phyloP scores from a whole-genome alignment of 2,329 filamentous ascomycete species.

The Ophiostoma novo-ulmi region DNA sequence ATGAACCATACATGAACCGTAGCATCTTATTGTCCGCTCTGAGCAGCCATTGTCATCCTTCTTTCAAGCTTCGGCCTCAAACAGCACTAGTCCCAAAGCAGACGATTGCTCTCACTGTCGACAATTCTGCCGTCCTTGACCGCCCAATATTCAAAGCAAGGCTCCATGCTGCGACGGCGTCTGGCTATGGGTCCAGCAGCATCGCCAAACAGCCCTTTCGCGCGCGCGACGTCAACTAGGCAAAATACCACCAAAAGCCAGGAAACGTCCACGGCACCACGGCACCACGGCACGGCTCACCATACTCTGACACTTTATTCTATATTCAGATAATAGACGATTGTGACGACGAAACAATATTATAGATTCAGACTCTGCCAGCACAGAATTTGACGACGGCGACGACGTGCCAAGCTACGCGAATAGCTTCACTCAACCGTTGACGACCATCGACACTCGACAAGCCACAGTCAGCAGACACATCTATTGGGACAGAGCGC shows the following conservation, averaged over 20 bases:
- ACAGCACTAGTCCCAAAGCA: background rate
- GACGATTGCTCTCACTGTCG: background rate
- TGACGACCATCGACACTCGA: background rate
- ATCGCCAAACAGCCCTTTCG: constrained; percentile 16
- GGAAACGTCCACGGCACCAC: background rate
- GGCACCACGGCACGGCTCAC: background rate
- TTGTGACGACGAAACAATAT: background rate
- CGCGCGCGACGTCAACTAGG: constrained; percentile 10
- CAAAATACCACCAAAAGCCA: background rate
- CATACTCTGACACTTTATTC: background rate
- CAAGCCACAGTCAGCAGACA: background rate
- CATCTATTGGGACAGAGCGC: background rate
- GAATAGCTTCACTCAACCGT: constrained; percentile 1
- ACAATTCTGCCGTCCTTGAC: background rate
- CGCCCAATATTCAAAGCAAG: background rate
- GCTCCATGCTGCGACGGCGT: background rate
- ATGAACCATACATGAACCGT: too few species aligned
- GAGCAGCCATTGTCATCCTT: background rate
- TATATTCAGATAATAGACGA: background rate
- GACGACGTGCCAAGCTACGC: constrained; percentile 2
- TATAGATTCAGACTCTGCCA: background rate
- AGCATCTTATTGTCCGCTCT: background rate
- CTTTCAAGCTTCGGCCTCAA: background rate
- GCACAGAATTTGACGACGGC: background rate
- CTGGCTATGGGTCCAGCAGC: background rate